phyloP scores from a whole-genome alignment of 176 grass and related monocot genomes.

The Stipa capillata region DNA sequence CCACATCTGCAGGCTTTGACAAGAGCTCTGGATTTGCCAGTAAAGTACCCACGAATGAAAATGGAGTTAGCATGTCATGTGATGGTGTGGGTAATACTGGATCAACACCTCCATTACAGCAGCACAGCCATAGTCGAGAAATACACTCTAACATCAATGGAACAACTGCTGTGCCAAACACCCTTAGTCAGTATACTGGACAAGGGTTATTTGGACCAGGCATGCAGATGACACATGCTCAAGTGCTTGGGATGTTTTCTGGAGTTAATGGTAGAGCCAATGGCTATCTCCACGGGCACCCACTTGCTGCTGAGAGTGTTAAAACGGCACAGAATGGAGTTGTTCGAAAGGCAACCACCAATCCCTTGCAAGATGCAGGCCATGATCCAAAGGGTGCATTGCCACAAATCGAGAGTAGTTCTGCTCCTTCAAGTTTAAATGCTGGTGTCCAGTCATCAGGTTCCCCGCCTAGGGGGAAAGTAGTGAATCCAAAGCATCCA shows the following conservation, averaged over 20 bases:
- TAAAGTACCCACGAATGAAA: constrained; percentile 21
- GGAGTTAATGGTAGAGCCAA: constrained; percentile 39
- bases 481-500: constrained; percentile 35
- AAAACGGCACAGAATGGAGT: constrained; percentile 23
- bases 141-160: constrained; percentile 26
- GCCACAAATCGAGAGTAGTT: neutral
- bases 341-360: neutral
- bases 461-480: constrained; percentile 28
- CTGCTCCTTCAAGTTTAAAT: constrained; percentile 29
- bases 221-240: constrained; percentile 40
- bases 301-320: neutral
- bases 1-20: constrained; percentile 18
- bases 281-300: constrained; percentile 30
- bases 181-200: constrained; percentile 9
- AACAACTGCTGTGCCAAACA: constrained; percentile 1
- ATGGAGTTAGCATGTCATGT: constrained; percentile 20
- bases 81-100: constrained; percentile 7
- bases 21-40: constrained; percentile 10
- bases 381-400: constrained; percentile 1
- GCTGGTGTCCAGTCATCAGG: too few relatives aligned
- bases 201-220: constrained; percentile 37
- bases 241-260: constrained; percentile 47
- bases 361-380: constrained; percentile 9
- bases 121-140: constrained; percentile 19
- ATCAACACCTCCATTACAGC: neutral